Conservation (phyloP, 345 rosid species). For the Iberis pinnata region DNA sequence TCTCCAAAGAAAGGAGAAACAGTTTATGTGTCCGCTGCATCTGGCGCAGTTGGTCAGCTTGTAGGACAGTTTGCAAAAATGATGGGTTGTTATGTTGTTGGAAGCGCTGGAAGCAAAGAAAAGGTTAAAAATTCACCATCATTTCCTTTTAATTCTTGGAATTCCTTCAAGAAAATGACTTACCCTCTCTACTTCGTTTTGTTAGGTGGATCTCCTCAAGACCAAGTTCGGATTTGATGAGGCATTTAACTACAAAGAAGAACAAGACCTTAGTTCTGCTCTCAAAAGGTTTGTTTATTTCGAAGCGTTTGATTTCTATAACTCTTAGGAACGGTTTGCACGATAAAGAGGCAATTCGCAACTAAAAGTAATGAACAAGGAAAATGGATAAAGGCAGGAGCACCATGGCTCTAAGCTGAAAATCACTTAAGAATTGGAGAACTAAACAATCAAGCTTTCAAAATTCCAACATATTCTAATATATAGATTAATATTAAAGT, state of each 20-base stretch:
- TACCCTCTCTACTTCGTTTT: neutral
- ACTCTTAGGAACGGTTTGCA: too few relatives aligned
- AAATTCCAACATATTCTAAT: too few relatives aligned
- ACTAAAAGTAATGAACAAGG: too few relatives aligned
- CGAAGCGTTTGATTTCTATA: too few relatives aligned
- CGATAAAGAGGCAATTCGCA: too few relatives aligned
- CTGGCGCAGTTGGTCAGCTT: neutral
- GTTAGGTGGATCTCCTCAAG: conserved; percentile 36
- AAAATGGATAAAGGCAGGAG: too few relatives aligned
- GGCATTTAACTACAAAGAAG: conserved; percentile 57
- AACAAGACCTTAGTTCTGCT: conserved; percentile 35
- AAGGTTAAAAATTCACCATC: too few relatives aligned
- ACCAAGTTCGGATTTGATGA: conserved; percentile 47
- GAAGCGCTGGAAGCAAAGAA: neutral
- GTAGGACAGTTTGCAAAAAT: conserved; percentile 51
- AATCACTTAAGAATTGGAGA: too few relatives aligned
- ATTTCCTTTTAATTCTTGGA: neutral
- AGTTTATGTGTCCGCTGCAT: conserved; percentile 10
- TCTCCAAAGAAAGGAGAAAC: conserved; percentile 43
- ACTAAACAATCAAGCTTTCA: too few relatives aligned
- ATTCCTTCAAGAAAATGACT: neutral
- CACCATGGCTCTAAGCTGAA: too few relatives aligned
- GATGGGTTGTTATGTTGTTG: conserved; percentile 45
- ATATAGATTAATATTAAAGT: too few relatives aligned
- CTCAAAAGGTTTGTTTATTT: conserved; percentile 29